Evolutionary conservation across 257 asterid species (phyloP).

Genomic region (Capsicum baccatum): DNA sequence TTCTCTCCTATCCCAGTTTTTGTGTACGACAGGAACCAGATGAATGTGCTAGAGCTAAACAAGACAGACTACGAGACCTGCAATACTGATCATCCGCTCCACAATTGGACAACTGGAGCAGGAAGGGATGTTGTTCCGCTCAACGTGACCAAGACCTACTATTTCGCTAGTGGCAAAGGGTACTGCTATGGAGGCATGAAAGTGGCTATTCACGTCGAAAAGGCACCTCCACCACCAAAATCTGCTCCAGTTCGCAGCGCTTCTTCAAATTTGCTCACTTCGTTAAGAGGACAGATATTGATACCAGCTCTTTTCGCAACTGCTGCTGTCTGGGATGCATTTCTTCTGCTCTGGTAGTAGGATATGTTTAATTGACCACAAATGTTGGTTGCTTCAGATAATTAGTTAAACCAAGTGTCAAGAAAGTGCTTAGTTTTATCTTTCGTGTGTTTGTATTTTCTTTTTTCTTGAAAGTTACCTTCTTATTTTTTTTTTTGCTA

Average conservation of each 20-base stretch:
- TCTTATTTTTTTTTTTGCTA: background rate
- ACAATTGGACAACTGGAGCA: slow-evolving; percentile 84
- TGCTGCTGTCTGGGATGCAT: slow-evolving; percentile 66
- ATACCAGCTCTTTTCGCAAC: slow-evolving; percentile 63
- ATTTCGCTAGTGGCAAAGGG: slow-evolving; percentile 86
- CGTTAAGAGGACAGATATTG: slow-evolving; percentile 46
- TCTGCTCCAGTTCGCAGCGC: slow-evolving; percentile 45
- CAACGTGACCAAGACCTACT: slow-evolving; percentile 65
- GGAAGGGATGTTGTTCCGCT: slow-evolving; percentile 96
- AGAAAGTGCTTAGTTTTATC: slow-evolving; percentile 38
- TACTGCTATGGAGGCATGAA: slow-evolving; percentile 87
- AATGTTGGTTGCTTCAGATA: slow-evolving; percentile 18
- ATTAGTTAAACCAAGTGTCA: slow-evolving; percentile 43
- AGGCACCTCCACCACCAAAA: slow-evolving; percentile 72
- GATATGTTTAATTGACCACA: slow-evolving; percentile 30
- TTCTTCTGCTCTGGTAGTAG: slow-evolving; percentile 45
- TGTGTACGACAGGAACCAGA: slow-evolving; percentile 73
- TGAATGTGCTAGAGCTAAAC: slow-evolving; percentile 83
- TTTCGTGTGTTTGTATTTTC: slow-evolving; percentile 32
- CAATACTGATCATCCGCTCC: slow-evolving; percentile 62
- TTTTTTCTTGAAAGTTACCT: slow-evolving; percentile 21
- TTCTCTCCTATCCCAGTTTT: slow-evolving; percentile 55
- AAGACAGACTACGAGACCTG: slow-evolving; percentile 66
- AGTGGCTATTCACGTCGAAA: slow-evolving; percentile 58
- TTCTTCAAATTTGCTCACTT: slow-evolving; percentile 36